phyloP scores from a whole-genome alignment of 371 early-diverging fungal species.

The Mortierella polycephala region DNA sequence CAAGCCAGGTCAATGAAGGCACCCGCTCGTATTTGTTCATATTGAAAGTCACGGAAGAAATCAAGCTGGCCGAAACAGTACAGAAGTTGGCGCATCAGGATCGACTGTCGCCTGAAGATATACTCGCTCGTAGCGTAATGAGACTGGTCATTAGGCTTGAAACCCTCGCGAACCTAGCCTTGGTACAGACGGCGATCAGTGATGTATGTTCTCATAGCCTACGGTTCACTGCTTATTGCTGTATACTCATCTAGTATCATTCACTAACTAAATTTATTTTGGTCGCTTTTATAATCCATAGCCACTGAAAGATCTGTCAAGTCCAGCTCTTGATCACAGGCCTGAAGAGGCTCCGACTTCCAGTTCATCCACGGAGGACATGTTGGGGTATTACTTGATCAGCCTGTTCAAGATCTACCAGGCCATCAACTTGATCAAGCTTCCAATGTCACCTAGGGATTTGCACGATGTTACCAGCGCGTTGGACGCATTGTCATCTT shows the following conservation, averaged over 20 bases:
- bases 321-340: conserved; percentile 13
- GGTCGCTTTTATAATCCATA: conserved; percentile 1
- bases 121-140: conserved; percentile 40
- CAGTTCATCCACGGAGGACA: conserved; percentile 1
- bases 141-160: conserved; percentile 26
- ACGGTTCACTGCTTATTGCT: neutral
- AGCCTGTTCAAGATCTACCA: conserved; percentile 35
- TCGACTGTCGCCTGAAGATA: conserved; percentile 18
- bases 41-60: conserved; percentile 18
- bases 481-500: conserved; percentile 16
- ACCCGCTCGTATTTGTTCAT: neutral
- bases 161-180: conserved; percentile 9
- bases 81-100: conserved; percentile 11
- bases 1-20: conserved; percentile 9
- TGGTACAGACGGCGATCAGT: neutral
- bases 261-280: neutral
- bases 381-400: conserved; percentile 15
- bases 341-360: conserved; percentile 22
- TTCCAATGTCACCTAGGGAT: conserved; percentile 29
- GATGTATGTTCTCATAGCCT: conserved; percentile 15
- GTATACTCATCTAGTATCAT: no score
- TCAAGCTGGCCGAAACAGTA: conserved; percentile 22
- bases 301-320: conserved; percentile 29
- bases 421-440: conserved; percentile 20
- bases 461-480: conserved; percentile 26